Evolutionary conservation across 371 early-diverging fungal genomes (phyloP), one percentile per base, ranked within the genome.

Genomic region (Homolaphlyctis polyrhiza): DNA sequence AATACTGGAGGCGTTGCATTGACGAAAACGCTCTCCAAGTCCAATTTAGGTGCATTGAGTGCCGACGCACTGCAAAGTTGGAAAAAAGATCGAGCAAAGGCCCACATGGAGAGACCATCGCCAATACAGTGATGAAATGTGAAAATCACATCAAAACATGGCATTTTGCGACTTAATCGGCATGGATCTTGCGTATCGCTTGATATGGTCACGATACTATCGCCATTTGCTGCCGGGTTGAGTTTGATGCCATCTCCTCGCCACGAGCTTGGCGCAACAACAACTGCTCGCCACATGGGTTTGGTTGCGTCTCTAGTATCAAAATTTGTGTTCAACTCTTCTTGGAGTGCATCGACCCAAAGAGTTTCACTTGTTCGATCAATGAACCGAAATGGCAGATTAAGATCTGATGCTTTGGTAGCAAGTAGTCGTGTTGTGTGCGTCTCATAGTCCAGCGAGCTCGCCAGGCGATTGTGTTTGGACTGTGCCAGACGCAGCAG

Each of bases 101-200:
- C 71, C 51, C 69, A 67, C 63, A 70, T 70, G 27, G 78, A 73
- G 21, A 78, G 63, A 8, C 78, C 79, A 50, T 79, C 79, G 28
- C 77, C 76, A 25, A 79, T 63, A 34, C 71, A 74, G 67, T 79
- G 79, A 57, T 79, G 76, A 66, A 79, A 76, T 1, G 77, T 69
- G 58, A 73, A 73, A 52, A 75, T 67, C 52, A 78, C 62, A 13
- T 78, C 70, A 60, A 74, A 78, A 49, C 61, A 59, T n/a, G 48
- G 55, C 58, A 27, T 36, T 8, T 18, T 39, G 39, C 39, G 39
- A 11, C 39, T 18, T 11, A 39, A 18, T n/a, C n/a, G n/a, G n/a
- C n/a, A n/a, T n/a, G n/a, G n/a, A 23, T 45, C 45, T 16, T 45
- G 18, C 16, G 45, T 45, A 18, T 45, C 45, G 23, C 18, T 18